Percentiles rank a stretch among this genome's conserved stretches.
Conservation (phyloP, 164 flowering plant genomes). For the Tetrastigma voinierianum region DNA sequence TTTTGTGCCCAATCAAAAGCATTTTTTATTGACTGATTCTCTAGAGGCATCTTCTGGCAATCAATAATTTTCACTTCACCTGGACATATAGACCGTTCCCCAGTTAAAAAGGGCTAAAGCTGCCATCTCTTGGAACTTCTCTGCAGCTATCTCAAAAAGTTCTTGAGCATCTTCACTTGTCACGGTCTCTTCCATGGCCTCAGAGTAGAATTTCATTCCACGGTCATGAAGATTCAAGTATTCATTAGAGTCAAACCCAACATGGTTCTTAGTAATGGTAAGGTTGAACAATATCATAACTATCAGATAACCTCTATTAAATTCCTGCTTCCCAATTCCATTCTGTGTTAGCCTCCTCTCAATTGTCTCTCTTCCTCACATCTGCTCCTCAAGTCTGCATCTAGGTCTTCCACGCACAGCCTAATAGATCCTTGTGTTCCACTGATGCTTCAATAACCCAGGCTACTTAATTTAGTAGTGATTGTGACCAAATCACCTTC, state of each 20-base stretch:
- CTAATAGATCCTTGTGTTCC: constrained; percentile 49
- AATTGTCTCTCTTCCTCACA: constrained; percentile 3
- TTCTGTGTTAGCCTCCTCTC: constrained; percentile 22
- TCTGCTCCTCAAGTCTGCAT: constrained; percentile 41
- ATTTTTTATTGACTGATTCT: constrained; percentile 46
- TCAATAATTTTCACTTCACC: constrained; percentile 60
- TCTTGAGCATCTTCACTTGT: constrained; percentile 78
- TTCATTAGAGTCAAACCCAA: constrained; percentile 62
- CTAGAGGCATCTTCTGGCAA: constrained; percentile 48
- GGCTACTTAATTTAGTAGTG: constrained; percentile 69
- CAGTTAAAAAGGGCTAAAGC: constrained; percentile 85
- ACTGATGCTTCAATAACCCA: constrained; percentile 70
- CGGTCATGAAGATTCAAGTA: constrained; percentile 76
- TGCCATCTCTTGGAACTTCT: constrained; percentile 82
- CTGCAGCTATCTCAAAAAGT: constrained; percentile 62
- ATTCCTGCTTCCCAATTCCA: constrained; percentile 24
- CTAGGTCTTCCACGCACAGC: constrained; percentile 62
- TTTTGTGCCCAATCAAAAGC: constrained; percentile 72
- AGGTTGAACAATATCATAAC: constrained; percentile 68
- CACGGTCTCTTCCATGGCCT: constrained; percentile 80
- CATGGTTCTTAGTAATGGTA: constrained; percentile 80
- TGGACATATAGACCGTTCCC: constrained; percentile 89
- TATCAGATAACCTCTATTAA: constrained; percentile 27
- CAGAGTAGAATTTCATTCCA: constrained; percentile 76
- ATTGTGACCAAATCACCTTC: constrained; percentile 93